These are phyloP conservation scores for Tothia fuscella DNA, from an alignment of 2,329 filamentous ascomycete genomes.

Conservation along the genomic window DNA sequence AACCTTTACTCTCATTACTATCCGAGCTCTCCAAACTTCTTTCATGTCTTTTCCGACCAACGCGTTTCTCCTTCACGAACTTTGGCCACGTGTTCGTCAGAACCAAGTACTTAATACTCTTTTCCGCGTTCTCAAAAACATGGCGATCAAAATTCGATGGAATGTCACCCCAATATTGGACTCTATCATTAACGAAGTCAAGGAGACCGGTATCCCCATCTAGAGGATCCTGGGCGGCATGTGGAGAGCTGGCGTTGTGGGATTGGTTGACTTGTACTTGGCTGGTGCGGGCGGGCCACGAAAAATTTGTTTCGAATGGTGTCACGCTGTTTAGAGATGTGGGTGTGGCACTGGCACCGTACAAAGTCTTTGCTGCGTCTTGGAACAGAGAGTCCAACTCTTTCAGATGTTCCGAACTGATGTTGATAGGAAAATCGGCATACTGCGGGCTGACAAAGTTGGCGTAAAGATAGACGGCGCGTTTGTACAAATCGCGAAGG, in stretches of 20 bases:
- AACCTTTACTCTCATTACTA: too few species aligned
- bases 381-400: constrained; percentile 20
- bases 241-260: too few species aligned
- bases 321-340: constrained; percentile 13
- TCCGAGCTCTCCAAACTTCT: too few species aligned
- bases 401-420: constrained; percentile 20
- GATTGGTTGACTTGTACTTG: too few species aligned
- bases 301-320: too few species aligned
- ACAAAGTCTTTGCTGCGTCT: constrained; percentile 15
- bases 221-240: too few species aligned
- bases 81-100: constrained; percentile 26
- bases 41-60: too few species aligned
- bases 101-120: constrained; percentile 24
- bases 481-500: constrained; percentile 18
- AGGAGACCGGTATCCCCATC: too few species aligned
- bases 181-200: constrained; percentile 13
- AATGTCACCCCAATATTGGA: constrained; percentile 19
- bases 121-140: constrained; percentile 21
- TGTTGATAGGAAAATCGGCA: constrained; percentile 25
- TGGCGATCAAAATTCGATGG: constrained; percentile 20
- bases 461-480: constrained; percentile 22
- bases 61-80: too few species aligned
- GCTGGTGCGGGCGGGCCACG: too few species aligned
- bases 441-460: constrained; percentile 23
- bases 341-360: constrained; percentile 15